Conservation (phyloP, 805 yeast genomes). For the Kuraishia molischiana region DNA sequence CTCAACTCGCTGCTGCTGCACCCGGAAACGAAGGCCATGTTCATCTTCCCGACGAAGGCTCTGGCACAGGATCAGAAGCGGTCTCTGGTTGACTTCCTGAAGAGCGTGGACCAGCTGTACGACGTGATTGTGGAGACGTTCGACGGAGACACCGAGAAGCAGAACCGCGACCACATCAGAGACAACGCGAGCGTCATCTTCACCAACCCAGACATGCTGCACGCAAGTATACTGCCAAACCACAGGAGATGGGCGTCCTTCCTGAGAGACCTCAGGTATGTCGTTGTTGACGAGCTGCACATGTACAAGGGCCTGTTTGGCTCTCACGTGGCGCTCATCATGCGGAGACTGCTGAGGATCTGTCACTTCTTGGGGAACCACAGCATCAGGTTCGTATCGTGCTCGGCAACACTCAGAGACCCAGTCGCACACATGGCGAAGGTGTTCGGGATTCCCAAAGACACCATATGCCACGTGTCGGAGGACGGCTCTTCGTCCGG, state of each 20-base stretch:
- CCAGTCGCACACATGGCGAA: constrained; percentile 66
- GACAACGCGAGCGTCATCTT: constrained; percentile 69
- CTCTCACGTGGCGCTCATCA: constrained; percentile 76
- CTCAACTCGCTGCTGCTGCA: constrained; percentile 34
- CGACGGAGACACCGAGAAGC: constrained; percentile 85
- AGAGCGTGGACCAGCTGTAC: constrained; percentile 33
- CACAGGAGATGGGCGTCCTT: constrained; percentile 69
- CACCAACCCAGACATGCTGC: constrained; percentile 93
- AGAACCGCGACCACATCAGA: constrained; percentile 43
- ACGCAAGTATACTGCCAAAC: constrained; percentile 73
- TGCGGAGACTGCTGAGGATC: constrained; percentile 70
- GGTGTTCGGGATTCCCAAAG: constrained; percentile 55
- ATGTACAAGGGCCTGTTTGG: constrained; percentile 89
- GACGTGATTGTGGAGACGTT: constrained; percentile 61
- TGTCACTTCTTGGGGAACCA: constrained; percentile 42
- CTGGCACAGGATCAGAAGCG: constrained; percentile 94
- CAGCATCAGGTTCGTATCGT: constrained; percentile 63
- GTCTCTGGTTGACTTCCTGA: constrained; percentile 52
- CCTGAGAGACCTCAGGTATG: constrained; percentile 51
- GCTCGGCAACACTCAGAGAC: constrained; percentile 84
- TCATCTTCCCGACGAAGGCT: constrained; percentile 94
- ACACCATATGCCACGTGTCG: constrained; percentile 43
- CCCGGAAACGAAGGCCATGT: constrained; percentile 57
- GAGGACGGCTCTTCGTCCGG: constrained; percentile 91
- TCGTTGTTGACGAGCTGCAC: constrained; percentile 82